A percentile compares a stretch with the other conserved stretches of the same genome.
These are phyloP conservation scores for Glycine soja DNA, from an alignment of 306 rosid genomes.

Conservation along the genomic window DNA sequence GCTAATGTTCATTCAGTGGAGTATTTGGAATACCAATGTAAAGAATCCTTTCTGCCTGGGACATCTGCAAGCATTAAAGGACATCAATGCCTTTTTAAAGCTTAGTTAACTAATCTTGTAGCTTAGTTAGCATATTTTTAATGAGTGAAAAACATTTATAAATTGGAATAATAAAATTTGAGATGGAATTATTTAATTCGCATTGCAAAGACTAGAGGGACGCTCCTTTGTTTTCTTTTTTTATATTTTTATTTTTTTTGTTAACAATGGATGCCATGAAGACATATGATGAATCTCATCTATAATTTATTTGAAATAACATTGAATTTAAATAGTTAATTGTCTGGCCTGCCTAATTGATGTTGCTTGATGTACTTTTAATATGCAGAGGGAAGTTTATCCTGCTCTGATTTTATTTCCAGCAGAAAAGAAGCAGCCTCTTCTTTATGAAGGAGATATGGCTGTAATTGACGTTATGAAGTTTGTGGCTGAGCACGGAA, in stretches of 20 bases:
- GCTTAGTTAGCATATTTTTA: too few species aligned
- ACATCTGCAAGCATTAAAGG: too few species aligned
- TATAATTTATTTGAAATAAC: slow-evolving; percentile 38
- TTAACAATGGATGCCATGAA: slow-evolving; percentile 12
- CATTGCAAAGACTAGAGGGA: too few species aligned
- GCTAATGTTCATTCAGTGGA: too few species aligned
- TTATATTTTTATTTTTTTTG: slow-evolving; percentile 15
- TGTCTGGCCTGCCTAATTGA: slow-evolving; percentile 36
- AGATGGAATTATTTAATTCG: too few species aligned
- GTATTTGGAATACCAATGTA: too few species aligned
- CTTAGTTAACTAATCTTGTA: too few species aligned
- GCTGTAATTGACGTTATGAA: slow-evolving; percentile 72
- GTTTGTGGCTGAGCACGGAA: slow-evolving; percentile 83
- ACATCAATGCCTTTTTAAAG: too few species aligned
- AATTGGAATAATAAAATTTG: too few species aligned
- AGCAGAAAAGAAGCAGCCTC: slow-evolving; percentile 70
- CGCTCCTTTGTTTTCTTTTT: too few species aligned
- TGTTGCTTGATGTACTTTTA: slow-evolving; percentile 44
- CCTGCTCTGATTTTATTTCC: slow-evolving; percentile 89
- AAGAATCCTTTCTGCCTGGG: too few species aligned
- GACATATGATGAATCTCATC: slow-evolving; percentile 16
- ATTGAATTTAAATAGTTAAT: slow-evolving; percentile 26
- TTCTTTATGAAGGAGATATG: slow-evolving; percentile 78
- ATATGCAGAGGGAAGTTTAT: slow-evolving; percentile 83
- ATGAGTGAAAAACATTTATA: too few species aligned